phyloP scores from a whole-genome alignment of 805 yeast genomes.

The Isabelozyma gotoi region DNA sequence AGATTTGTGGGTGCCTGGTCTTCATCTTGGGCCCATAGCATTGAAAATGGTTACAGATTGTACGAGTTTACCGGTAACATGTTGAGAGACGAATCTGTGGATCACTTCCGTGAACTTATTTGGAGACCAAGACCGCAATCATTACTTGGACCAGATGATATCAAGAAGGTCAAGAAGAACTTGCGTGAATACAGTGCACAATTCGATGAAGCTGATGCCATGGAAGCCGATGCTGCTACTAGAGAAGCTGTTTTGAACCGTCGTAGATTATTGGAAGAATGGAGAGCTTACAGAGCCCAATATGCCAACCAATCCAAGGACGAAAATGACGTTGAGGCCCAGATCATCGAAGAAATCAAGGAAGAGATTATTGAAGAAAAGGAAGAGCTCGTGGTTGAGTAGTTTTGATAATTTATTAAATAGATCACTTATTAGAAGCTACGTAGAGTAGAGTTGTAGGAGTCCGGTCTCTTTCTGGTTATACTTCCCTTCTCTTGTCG shows the following conservation, averaged over 20 bases:
- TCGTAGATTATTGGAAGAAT: constrained; percentile 76
- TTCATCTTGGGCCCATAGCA: constrained; percentile 76
- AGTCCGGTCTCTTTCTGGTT: too few species aligned
- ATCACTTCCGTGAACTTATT: constrained; percentile 80
- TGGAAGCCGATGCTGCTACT: constrained; percentile 91
- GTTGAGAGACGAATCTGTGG: constrained; percentile 72
- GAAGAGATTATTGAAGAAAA: constrained; percentile 73
- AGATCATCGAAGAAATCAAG: constrained; percentile 68
- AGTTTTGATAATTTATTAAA: constrained; percentile 5
- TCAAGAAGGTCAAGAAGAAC: constrained; percentile 88
- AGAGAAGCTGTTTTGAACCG: constrained; percentile 86
- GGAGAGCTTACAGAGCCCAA: constrained; percentile 75
- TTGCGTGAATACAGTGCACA: constrained; percentile 86
- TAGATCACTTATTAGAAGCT: not conserved
- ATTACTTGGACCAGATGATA: constrained; percentile 70
- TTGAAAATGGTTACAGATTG: constrained; percentile 88
- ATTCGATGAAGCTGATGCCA: constrained; percentile 92
- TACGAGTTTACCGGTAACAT: constrained; percentile 81
- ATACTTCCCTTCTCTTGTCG: too few species aligned
- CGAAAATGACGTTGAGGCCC: constrained; percentile 48
- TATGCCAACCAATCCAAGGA: constrained; percentile 34
- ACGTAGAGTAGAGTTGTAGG: too few species aligned
- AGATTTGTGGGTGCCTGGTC: constrained; percentile 88
- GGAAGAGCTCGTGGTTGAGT: constrained; percentile 63
- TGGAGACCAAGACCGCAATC: constrained; percentile 98